These are phyloP conservation scores for Penicillium sp. DNA, from an alignment of 2,329 filamentous ascomycete species.

Conservation along the genomic window DNA sequence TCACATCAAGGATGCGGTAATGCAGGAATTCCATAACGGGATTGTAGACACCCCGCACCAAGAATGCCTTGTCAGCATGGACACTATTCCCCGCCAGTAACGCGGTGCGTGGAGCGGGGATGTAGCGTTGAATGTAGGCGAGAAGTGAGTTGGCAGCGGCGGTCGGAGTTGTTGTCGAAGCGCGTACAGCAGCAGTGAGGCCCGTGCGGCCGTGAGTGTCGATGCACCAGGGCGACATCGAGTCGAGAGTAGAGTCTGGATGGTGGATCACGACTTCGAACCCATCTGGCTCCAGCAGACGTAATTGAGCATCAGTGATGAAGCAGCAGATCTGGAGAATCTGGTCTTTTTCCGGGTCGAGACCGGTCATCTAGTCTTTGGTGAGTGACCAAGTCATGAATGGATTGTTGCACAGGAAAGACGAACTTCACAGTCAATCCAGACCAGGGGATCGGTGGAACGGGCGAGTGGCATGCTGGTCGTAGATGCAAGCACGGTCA, in stretches of 20 bases:
- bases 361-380: constrained; percentile 72
- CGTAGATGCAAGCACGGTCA: background rate
- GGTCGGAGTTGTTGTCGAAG: constrained; percentile 65
- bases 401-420: background rate
- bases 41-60: constrained; percentile 67
- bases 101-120: constrained; percentile 61
- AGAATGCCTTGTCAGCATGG: constrained; percentile 79
- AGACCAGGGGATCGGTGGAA: constrained; percentile 65
- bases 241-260: constrained; percentile 60
- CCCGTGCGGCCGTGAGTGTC: constrained; percentile 74
- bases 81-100: constrained; percentile 89
- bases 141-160: constrained; percentile 68
- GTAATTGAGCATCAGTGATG: constrained; percentile 74
- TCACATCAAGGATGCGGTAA: constrained; percentile 88
- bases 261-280: constrained; percentile 78
- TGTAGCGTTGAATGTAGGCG: constrained; percentile 66
- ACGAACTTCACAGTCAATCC: constrained; percentile 71
- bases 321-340: constrained; percentile 92
- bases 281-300: constrained; percentile 67
- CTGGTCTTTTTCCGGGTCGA: constrained; percentile 69
- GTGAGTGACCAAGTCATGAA: constrained; percentile 1
- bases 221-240: constrained; percentile 88
- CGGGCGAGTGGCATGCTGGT: constrained; percentile 39
- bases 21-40: constrained; percentile 70
- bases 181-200: constrained; percentile 67